Evolutionary conservation across 2,329 filamentous ascomycete genomes (phyloP), one percentile per base, ranked within the genome.

Genomic region (Emmonsia crescens): DNA sequence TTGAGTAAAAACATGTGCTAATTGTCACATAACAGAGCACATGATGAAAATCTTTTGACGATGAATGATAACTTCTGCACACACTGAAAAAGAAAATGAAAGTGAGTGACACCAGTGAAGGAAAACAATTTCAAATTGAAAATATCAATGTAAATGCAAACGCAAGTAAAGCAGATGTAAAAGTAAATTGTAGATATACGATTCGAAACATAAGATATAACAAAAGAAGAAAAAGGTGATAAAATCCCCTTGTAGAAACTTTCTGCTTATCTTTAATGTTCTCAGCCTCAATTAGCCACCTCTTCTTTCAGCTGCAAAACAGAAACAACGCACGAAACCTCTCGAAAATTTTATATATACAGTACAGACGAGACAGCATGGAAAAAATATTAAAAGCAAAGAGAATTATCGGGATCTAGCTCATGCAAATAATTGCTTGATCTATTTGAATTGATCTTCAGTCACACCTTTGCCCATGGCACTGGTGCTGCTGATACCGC

Each of bases 381-480:
- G 21, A n/a, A 57, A 19, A 24, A 16, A n/a, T 31, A 55, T 6
- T 8, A 36, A 4, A 36, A 33, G 19, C 5, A 29, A 24, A 19
- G 31, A 24, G 21, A 42, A 14, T 16, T 0, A 16, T 19, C 54
- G 8, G 3, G n/a, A 2, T 0, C 21, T 10, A 48, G 44, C 14
- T 16, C 21, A 48, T 10, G 44, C 21, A 3, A 27, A 19, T 24
- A 2, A 38, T 56, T 2, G 0, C 24, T 21, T 21, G 63, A 58
- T 72, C 65, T 65, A 77, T 70, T 91, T 87, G 76, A 99, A 99
- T 78, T 99, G 94, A 71, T 96, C 92, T 81, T 99, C 94, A 0
- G 94, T 99, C 63, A 99, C 94, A 63, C 94, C 94, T 79, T 91
- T 90, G 40, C 93, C 94, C 94, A 99, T 99, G 24, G 94, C 94